These are phyloP conservation scores for Mortierella antarctica DNA, from an alignment of 192 early-diverging fungal genomes.

Conservation along the genomic window DNA sequence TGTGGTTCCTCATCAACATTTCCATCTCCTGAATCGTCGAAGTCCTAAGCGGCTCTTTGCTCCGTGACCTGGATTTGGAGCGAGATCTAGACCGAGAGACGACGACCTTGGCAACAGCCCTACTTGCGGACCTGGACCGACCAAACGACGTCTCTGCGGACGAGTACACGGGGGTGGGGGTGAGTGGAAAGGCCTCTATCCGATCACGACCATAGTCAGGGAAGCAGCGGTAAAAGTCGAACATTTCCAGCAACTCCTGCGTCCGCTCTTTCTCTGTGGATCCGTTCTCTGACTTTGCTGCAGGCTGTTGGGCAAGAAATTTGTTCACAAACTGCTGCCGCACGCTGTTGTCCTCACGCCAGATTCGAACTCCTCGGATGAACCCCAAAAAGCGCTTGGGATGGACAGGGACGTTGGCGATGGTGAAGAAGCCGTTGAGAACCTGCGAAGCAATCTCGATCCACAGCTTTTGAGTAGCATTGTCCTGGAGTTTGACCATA, in stretches of 20 bases:
- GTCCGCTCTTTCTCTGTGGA: conserved; percentile 1
- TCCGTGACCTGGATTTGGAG: neutral
- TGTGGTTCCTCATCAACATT: no score
- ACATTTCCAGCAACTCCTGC: conserved; percentile 12
- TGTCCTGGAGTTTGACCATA: conserved; percentile 29
- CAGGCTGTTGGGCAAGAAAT: conserved; percentile 7
- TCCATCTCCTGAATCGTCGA: no score
- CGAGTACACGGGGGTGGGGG: neutral
- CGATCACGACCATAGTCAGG: conserved; percentile 38
- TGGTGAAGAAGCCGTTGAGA: conserved; percentile 51
- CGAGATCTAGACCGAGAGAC: conserved; percentile 1
- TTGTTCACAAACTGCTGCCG: conserved; percentile 11
- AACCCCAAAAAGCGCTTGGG: conserved; percentile 49
- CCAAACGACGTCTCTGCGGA: neutral
- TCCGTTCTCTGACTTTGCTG: neutral
- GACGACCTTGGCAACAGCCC: conserved; percentile 1
- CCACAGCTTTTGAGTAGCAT: conserved; percentile 49
- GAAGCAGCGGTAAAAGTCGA: conserved; percentile 47
- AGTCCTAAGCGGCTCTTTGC: neutral
- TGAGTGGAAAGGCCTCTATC: neutral
- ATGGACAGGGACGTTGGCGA: conserved; percentile 47
- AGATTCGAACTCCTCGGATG: conserved; percentile 22
- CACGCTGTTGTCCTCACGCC: conserved; percentile 21
- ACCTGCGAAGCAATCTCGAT: conserved; percentile 55
- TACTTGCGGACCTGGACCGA: neutral